Conservation (phyloP, 768 basidiomycete species). For the Lyophyllum decastes region DNA sequence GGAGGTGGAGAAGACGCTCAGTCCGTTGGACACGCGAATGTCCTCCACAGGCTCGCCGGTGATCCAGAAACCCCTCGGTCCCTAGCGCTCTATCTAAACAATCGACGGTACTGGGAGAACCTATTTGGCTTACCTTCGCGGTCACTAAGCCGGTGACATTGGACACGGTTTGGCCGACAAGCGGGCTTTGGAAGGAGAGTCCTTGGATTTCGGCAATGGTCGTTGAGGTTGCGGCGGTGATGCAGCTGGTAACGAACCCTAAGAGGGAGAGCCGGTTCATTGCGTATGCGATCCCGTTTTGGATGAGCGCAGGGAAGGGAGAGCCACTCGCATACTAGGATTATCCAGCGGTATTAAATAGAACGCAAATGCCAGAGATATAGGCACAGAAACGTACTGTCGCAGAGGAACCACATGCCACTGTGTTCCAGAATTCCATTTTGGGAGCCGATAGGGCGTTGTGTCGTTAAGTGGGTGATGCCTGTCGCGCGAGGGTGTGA, state of each 20-base stretch:
- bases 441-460: background rate
- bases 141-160: slow-evolving; percentile 53
- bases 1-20: slow-evolving; percentile 49
- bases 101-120: background rate
- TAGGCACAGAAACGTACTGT: slow-evolving; percentile 7
- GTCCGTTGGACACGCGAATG: slow-evolving; percentile 49
- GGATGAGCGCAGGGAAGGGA: background rate
- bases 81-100: slow-evolving; percentile 26
- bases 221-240: slow-evolving; percentile 30
- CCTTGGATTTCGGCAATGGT: slow-evolving; percentile 58
- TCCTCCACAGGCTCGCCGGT: slow-evolving; percentile 44
- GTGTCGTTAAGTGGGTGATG: background rate
- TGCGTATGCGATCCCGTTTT: slow-evolving; percentile 5
- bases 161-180: slow-evolving; percentile 42
- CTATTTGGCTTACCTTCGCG: slow-evolving; percentile 42
- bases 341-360: slow-evolving; percentile 5
- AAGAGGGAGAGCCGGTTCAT: slow-evolving; percentile 35
- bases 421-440: slow-evolving; percentile 12
- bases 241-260: slow-evolving; percentile 27
- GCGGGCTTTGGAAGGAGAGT: slow-evolving; percentile 44
- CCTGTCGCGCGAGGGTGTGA: background rate
- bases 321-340: background rate
- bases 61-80: slow-evolving; percentile 49
- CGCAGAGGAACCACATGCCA: slow-evolving; percentile 15
- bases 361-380: background rate